Evolutionary conservation across 805 yeast genomes (phyloP).

Genomic region (Saccharomyces kudriavzevii): DNA sequence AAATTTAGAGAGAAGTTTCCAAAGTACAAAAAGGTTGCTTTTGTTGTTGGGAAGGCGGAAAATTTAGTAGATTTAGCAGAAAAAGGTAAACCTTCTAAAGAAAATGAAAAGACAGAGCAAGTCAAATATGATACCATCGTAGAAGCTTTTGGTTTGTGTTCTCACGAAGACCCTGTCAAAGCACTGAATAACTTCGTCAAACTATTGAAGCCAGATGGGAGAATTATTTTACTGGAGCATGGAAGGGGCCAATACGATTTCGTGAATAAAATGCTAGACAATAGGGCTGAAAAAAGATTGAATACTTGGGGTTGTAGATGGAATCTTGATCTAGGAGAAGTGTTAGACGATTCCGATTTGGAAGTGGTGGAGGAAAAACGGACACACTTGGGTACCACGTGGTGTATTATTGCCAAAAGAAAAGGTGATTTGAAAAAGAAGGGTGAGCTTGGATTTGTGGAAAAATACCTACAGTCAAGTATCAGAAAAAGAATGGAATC

Average conservation of each 20-base stretch:
- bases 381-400: constrained; percentile 87
- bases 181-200: constrained; percentile 68
- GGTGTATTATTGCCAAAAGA: constrained; percentile 70
- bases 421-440: constrained; percentile 51
- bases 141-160: constrained; percentile 93
- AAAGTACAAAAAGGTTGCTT: constrained; percentile 62
- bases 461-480: constrained; percentile 40
- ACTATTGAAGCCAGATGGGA: constrained; percentile 80
- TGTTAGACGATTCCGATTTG: constrained; percentile 75
- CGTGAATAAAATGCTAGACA: constrained; percentile 73
- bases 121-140: constrained; percentile 82
- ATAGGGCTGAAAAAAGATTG: constrained; percentile 73
- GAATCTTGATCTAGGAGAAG: constrained; percentile 88
- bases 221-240: constrained; percentile 81
- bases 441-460: constrained; percentile 42
- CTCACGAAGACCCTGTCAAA: constrained; percentile 85
- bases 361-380: constrained; percentile 74
- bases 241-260: constrained; percentile 79
- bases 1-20: constrained; percentile 69
- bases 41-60: constrained; percentile 86
- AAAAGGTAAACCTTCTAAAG: constrained; percentile 6
- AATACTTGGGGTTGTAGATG: constrained; percentile 95
- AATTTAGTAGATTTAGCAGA: constrained; percentile 55
- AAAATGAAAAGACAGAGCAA: constrained; percentile 18
- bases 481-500: constrained; percentile 22